A percentile compares a stretch with the other conserved stretches of the same genome.
These are phyloP conservation scores for Boechera retrofracta DNA, from an alignment of 345 rosid genomes.

Conservation along the genomic window DNA sequence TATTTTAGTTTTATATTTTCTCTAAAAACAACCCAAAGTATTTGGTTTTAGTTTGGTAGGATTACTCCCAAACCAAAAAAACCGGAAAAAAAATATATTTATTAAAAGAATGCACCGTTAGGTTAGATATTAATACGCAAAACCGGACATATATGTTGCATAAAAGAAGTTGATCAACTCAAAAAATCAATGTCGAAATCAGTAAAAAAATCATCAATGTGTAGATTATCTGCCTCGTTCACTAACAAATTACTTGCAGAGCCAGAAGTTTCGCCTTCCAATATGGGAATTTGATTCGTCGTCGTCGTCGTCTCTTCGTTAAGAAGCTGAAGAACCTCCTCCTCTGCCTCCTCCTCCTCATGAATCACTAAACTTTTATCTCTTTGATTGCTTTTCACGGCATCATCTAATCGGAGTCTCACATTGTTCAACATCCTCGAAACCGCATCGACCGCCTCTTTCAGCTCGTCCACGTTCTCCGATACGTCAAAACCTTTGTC, in stretches of 20 bases:
- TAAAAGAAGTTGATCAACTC: background rate
- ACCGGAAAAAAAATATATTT: no score
- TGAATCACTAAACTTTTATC: background rate
- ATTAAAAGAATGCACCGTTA: no score
- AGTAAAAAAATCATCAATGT: background rate
- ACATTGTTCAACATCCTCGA: conserved; percentile 25
- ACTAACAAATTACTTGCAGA: background rate
- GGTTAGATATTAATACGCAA: no score
- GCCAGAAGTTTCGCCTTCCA: background rate
- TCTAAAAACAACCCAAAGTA: no score
- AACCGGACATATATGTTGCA: no score
- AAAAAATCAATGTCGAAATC: background rate
- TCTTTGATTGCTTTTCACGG: conserved; percentile 11
- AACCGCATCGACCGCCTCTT: conserved; percentile 12
- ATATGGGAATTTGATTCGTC: background rate
- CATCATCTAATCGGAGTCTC: conserved; percentile 3
- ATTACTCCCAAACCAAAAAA: no score
- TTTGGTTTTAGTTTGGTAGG: no score
- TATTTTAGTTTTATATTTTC: no score
- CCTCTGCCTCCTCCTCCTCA: background rate
- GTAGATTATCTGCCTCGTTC: background rate
- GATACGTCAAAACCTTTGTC: background rate
- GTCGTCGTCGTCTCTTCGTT: background rate
- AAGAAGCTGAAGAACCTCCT: background rate
- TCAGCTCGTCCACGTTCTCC: conserved; percentile 25